Conservation (phyloP, 2,329 filamentous ascomycete species). For the Leptosphaerulina australis region DNA sequence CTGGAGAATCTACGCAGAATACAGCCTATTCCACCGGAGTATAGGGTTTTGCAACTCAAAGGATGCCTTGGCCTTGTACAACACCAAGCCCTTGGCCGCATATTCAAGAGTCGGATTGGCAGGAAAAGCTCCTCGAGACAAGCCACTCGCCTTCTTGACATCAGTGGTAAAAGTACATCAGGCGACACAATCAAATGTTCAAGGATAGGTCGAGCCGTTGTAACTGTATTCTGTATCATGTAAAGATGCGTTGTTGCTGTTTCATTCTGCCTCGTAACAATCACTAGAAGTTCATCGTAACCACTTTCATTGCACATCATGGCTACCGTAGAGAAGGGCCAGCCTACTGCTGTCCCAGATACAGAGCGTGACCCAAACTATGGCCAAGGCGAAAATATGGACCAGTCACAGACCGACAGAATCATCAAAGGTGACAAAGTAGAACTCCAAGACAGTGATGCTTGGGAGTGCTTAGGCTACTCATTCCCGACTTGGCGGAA, state of each 20-base stretch:
- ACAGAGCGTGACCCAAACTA: slow-evolving; percentile 31
- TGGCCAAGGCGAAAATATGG: slow-evolving; percentile 22
- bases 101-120: slow-evolving; percentile 21
- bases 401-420: slow-evolving; percentile 28
- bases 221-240: not conserved
- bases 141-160: slow-evolving; percentile 23
- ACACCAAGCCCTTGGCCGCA: slow-evolving; percentile 14
- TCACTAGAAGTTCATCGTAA: not conserved
- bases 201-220: not conserved
- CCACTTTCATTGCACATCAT: slow-evolving; percentile 3
- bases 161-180: slow-evolving; percentile 17
- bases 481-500: slow-evolving; percentile 56
- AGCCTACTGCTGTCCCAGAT: slow-evolving; percentile 31
- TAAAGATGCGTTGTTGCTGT: not conserved
- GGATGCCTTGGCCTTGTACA: slow-evolving; percentile 23
- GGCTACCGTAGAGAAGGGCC: slow-evolving; percentile 17
- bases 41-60: not conserved
- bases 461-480: slow-evolving; percentile 54
- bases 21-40: not conserved
- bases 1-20: slow-evolving; percentile 5
- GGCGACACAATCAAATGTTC: slow-evolving; percentile 1
- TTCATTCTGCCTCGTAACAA: not conserved
- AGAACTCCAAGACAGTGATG: slow-evolving; percentile 49
- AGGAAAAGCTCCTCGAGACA: slow-evolving; percentile 17
- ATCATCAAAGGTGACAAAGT: slow-evolving; percentile 37